Evolutionary conservation across 139 green algal genomes (phyloP).

Genomic region (Asterochloris sp.): DNA sequence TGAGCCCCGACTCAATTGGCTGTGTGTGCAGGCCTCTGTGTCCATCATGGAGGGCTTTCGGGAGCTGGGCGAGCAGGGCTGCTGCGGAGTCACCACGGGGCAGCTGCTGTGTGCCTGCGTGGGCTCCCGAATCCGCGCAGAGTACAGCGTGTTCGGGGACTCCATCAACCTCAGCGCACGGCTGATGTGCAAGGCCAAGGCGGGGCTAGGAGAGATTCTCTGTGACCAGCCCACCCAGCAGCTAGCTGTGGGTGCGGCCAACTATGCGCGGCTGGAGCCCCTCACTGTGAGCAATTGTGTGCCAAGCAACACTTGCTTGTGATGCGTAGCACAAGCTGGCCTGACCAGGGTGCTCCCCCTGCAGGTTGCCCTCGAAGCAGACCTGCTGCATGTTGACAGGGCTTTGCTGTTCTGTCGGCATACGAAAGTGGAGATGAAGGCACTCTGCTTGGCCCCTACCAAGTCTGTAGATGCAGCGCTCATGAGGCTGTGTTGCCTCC

Average conservation of each 20-base stretch:
- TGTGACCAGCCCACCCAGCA: slow-evolving; percentile 63
- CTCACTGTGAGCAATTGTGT: slow-evolving; percentile 15
- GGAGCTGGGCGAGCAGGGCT: slow-evolving; percentile 10
- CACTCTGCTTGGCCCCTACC: too few species aligned
- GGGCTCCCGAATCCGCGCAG: slow-evolving; percentile 59
- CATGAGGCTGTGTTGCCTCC: too few species aligned
- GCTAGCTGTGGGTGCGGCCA: slow-evolving; percentile 23
- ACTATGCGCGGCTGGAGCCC: slow-evolving; percentile 1
- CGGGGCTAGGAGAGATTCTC: slow-evolving; percentile 41
- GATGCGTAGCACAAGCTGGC: too few species aligned
- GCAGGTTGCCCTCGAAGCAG: too few species aligned
- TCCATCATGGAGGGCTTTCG: slow-evolving; percentile 29
- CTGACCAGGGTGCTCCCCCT: too few species aligned
- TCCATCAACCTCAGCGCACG: slow-evolving; percentile 79
- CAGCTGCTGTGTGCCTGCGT: slow-evolving; percentile 78
- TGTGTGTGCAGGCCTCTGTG: slow-evolving; percentile 30
- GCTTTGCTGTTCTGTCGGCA: too few species aligned
- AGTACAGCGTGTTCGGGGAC: slow-evolving; percentile 88
- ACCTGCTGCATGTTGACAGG: too few species aligned
- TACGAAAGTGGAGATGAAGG: too few species aligned
- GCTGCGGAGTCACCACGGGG: slow-evolving; percentile 72
- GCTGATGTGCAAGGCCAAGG: slow-evolving; percentile 66
- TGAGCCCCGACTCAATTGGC: too few species aligned
- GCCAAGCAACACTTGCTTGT: too few species aligned
- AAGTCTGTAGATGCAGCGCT: too few species aligned